Evolutionary conservation across 2,329 filamentous ascomycete species (phyloP), one percentile per base, ranked within the genome.

Genomic region (Botryosphaeria dothidea): DNA sequence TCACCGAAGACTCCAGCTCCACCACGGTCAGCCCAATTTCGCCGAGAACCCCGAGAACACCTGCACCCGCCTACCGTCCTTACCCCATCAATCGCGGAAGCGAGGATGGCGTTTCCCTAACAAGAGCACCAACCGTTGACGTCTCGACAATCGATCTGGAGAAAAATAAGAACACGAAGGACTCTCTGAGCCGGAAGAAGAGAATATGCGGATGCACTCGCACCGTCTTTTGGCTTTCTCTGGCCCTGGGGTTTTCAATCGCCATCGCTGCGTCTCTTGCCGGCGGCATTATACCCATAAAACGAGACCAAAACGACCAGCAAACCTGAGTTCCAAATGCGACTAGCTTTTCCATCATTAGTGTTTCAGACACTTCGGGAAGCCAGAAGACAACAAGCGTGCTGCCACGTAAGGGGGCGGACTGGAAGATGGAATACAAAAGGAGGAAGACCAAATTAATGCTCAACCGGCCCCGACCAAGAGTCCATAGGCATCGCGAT

Each of bases 171-270:
- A 41, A 21, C 8, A n/a, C n/a, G 7, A 51, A 54, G 36, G 19
- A 56, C 3, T 23, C 19, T n/a, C n/a, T n/a, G n/a, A n/a, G n/a
- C 8, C 3, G 19, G 13, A 21, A 46, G 21, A 46, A 13, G 36
- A 17, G 19, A 0, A 46, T 64, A n/a, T 64, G 61, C 27, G 61
- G 61, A 1, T 56, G 61, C 49, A 64, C 36, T 11, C 36, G 38
- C 17, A 51, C 61, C 7, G 61, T 64, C 15, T 64, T 64, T 17
- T 64, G 61, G 61, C 41, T 54, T 5, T 45, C 51, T 3, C 36
- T 64, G 3, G 41, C 51, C 13, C n/a, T 46, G 27, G 48, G 21
- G 2, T 2, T 56, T 36, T 3, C 51, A 31, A 43, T 64, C 25
- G 27, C 41, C 11, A 19, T 56, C 17, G 43, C 36, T 17, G 61